Percentiles rank a stretch among this genome's conserved stretches.
Conservation (phyloP, 139 green algal genomes). For the Klebsormidium nitens region DNA sequence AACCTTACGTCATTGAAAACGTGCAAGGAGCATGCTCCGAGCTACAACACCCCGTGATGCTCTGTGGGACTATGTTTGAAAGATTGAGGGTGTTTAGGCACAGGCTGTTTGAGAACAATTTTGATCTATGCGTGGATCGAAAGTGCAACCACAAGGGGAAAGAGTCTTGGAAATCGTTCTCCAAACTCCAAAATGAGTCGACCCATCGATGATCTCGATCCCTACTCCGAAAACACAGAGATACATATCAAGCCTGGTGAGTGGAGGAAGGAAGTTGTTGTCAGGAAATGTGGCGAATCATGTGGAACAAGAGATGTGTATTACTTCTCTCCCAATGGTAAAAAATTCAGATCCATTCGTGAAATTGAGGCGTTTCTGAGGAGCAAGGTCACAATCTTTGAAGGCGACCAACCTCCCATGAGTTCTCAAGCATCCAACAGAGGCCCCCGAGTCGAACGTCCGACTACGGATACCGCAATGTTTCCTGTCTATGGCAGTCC, state of each 20-base stretch:
- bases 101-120: background rate
- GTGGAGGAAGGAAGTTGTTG: too few species aligned
- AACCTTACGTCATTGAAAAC: background rate
- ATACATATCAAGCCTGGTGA: background rate
- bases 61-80: background rate
- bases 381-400: too few species aligned
- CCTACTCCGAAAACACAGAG: background rate
- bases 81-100: background rate
- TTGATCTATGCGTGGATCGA: background rate
- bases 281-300: too few species aligned
- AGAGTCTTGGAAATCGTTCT: too few species aligned
- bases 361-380: too few species aligned
- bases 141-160: background rate
- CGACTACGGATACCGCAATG: background rate
- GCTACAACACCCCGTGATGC: background rate
- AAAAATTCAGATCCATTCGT: too few species aligned
- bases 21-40: background rate
- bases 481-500: background rate
- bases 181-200: too few species aligned
- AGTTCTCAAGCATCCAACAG: too few species aligned
- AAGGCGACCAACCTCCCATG: too few species aligned
- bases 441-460: too few species aligned
- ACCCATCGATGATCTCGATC: background rate
- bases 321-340: too few species aligned
- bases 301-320: too few species aligned